Evolutionary conservation across 176 grass and related monocot genomes (phyloP).

Genomic region (Carex scoparia): DNA sequence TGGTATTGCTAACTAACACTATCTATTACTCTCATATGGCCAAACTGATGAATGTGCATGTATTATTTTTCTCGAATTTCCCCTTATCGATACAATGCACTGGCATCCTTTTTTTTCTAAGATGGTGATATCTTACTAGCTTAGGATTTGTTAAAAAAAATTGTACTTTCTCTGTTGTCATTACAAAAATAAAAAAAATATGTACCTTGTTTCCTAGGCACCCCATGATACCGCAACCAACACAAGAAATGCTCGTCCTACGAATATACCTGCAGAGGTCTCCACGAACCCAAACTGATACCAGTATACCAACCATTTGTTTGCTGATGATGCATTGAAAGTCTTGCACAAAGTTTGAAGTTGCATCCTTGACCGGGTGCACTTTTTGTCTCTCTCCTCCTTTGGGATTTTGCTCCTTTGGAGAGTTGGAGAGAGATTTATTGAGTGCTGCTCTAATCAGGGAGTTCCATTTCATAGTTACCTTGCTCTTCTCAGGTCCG

Average conservation of each 20-base stretch:
- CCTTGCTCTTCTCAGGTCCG: constrained; percentile 49
- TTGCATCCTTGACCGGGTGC: constrained; percentile 28
- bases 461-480: constrained; percentile 78
- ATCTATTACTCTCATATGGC: background rate
- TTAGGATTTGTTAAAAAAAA: background rate
- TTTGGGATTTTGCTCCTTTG: background rate
- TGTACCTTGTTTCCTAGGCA: constrained; percentile 92
- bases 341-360: constrained; percentile 15
- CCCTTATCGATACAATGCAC: background rate
- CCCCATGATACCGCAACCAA: constrained; percentile 86
- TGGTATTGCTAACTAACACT: background rate
- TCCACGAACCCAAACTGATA: constrained; percentile 59
- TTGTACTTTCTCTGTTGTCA: background rate
- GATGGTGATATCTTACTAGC: background rate
- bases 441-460: constrained; percentile 59
- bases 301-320: constrained; percentile 92
- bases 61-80: background rate
- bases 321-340: constrained; percentile 82
- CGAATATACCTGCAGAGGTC: constrained; percentile 48
- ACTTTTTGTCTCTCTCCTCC: background rate
- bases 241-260: constrained; percentile 47
- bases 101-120: background rate
- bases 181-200: background rate
- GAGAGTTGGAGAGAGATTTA: constrained; percentile 15
- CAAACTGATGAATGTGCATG: background rate